phyloP scores from a whole-genome alignment of 768 basidiomycete species.

The Podaxis mareebaensis region DNA sequence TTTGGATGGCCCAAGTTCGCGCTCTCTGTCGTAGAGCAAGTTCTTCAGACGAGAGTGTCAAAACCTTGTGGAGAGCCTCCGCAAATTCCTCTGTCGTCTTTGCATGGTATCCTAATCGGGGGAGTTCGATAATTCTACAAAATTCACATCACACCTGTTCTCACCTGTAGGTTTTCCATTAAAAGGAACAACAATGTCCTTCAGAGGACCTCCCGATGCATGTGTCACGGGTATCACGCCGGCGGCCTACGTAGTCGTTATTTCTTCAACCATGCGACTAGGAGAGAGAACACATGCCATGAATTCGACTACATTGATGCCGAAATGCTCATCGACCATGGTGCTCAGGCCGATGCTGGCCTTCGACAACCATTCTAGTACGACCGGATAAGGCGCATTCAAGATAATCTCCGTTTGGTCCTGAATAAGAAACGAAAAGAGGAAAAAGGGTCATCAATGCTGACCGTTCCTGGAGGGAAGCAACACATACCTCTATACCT shows the following conservation, averaged over 20 bases:
- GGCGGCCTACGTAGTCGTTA: conserved; percentile 65
- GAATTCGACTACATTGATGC: conserved; percentile 96
- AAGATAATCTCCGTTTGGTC: conserved; percentile 73
- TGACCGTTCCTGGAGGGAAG: neutral
- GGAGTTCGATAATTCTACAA: neutral
- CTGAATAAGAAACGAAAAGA: conserved; percentile 37
- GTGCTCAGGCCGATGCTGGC: conserved; percentile 90
- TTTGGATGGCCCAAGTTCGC: conserved; percentile 65
- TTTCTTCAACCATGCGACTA: neutral
- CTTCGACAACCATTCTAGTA: conserved; percentile 69
- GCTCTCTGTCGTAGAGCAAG: conserved; percentile 68
- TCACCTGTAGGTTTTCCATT: conserved; percentile 68
- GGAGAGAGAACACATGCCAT: conserved; percentile 62
- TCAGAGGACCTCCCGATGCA: conserved; percentile 88
- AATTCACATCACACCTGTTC: conserved; percentile 5
- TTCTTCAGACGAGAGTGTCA: conserved; percentile 56
- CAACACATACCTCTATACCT: conserved; percentile 52
- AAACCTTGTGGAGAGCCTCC: conserved; percentile 58
- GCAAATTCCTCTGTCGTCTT: conserved; percentile 65
- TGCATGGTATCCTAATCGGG: conserved; percentile 73
- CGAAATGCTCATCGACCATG: conserved; percentile 99
- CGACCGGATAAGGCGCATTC: conserved; percentile 75
- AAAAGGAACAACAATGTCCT: conserved; percentile 88
- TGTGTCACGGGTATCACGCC: conserved; percentile 92
- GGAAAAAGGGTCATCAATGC: neutral